Conservation (phyloP, 2,329 filamentous ascomycete genomes). For the Beauveria scarabaeidicola region DNA sequence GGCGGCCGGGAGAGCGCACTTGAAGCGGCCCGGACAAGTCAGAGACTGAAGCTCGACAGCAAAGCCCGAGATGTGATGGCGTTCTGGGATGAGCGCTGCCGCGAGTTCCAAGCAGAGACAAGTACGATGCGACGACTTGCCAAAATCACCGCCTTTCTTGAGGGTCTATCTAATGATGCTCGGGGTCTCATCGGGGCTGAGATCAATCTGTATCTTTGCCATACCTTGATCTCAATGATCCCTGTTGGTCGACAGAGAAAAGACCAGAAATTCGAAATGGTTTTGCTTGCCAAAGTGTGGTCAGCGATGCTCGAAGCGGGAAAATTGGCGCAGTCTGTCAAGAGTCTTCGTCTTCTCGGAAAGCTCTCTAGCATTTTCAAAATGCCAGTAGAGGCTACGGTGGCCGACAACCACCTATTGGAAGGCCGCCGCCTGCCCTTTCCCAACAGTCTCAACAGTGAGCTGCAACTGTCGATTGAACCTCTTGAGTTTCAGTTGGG, state of each 20-base stretch:
- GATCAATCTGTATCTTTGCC: constrained; percentile 25
- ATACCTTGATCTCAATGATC: constrained; percentile 18
- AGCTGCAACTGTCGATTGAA: constrained; percentile 7
- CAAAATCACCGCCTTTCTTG: constrained; percentile 39
- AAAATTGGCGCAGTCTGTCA: constrained; percentile 9
- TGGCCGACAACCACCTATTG: background rate
- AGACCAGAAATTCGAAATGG: background rate
- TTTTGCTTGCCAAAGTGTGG: constrained; percentile 13
- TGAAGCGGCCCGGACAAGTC: constrained; percentile 12
- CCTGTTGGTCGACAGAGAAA: background rate
- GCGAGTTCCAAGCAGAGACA: constrained; percentile 36
- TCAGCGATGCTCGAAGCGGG: constrained; percentile 12
- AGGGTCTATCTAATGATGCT: constrained; percentile 28
- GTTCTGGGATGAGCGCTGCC: constrained; percentile 20
- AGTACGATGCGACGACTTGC: constrained; percentile 34
- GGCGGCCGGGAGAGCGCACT: background rate
- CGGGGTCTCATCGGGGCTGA: constrained; percentile 22
- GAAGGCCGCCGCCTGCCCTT: background rate
- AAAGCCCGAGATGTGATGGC: constrained; percentile 1
- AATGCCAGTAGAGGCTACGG: constrained; percentile 6
- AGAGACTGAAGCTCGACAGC: constrained; percentile 11
- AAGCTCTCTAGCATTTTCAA: constrained; percentile 12
- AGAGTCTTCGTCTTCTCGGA: constrained; percentile 9
- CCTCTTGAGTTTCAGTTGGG: constrained; percentile 54
- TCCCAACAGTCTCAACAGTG: background rate